Base-by-base conservation (phyloP, 352 stramenopile species). In the Thalassiosira hispida region DNA sequence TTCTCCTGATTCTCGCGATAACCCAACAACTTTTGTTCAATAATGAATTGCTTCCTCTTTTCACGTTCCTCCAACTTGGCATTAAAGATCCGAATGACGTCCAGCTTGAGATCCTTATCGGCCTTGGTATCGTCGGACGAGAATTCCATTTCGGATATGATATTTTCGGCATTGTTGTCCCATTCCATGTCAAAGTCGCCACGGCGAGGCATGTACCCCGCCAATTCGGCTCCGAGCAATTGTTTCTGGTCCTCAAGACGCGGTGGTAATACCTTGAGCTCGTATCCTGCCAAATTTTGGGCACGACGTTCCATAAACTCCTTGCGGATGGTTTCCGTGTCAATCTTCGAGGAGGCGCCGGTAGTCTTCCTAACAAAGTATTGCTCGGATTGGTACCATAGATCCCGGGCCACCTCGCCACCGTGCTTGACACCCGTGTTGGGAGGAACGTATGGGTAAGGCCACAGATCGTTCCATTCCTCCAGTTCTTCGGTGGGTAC, bases 121-220 rank as follows among this genome's bases (percentile, higher is more conserved):
- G 79, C 71, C 40, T 77, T 74, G 7, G 79, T 91, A n/a, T 98
- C 96, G 7, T 94, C 90, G 18, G 95, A 94, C 68, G 79, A 77
- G 61, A 96, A 96, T 70, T 98, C 96, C 94, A 99, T 98, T 82
- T 99, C 96, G 6, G 95, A 95, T 23, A 99, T 79, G 33, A 98
- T 95, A 55, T 97, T 61, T 86, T 99, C 97, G 0, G 97, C 97
- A 55, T 98, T 96, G 72, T 99, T 98, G 63, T 98, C 96, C 84
- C 97, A 98, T 89, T 99, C 97, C 35, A 98, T 94, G 69, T 99
- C 97, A 90, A 98, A 98, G 73, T 98, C 96, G 8, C 96, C 95
- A 65, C 97, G 95, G 23, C 98, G 91, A 6, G 97, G 96, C 95
- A 98, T 98, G 86, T 98, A 99, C 16, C 97, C 97, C 0, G 94